Base-by-base conservation (phyloP, 768 basidiomycete genomes). In the Infundibulicybe gibba region DNA sequence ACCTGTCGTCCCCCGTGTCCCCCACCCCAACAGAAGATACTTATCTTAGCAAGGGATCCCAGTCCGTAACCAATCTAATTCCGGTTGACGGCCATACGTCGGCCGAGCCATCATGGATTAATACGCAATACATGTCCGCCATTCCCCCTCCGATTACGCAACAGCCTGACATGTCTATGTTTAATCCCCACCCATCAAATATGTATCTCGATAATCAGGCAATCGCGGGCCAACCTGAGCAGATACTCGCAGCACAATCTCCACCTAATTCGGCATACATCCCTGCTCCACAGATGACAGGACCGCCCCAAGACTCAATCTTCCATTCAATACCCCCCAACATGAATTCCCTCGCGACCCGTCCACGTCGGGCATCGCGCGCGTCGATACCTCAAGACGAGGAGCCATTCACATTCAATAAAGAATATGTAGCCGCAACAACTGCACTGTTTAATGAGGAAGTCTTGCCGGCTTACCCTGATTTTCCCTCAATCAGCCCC, bases 351-450 rank as follows among this genome's bases (percentile, higher is more conserved):
- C 51, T 25, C 25, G 25, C 25, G 1, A 34, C 50, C 41, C 21
- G 50, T 15, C 30, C 50, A 15, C 45, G 43, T 30, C 48, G 54
- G 35, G 55, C 54, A 48, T 39, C 56, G 14, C 54, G 49, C 40
- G 35, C 49, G 5, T 54, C 52, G 13, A 44, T 41, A 34, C 54
- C 57, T 11, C 59, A 61, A 32, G 66, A 66, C 32, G 67, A 71
- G 14, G 64, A 62, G 34, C 62, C 64, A 4, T 71, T 71, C 56
- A 64, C 57, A 3, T 69, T 71, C 54, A 54, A 54, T n/a, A 53
- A 58, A 16, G 61, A 65, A 47, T 69, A 65, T 48, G 62, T 70
- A 19, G 66, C 62, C 2, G 66, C 62, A 11, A 68, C 67, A 2
- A 59, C 57, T 12, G 58, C 56, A 5, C 54, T 70, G 45, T 70